Evolutionary conservation across 805 yeast genomes (phyloP).

Genomic region (Spathaspora boniae): DNA sequence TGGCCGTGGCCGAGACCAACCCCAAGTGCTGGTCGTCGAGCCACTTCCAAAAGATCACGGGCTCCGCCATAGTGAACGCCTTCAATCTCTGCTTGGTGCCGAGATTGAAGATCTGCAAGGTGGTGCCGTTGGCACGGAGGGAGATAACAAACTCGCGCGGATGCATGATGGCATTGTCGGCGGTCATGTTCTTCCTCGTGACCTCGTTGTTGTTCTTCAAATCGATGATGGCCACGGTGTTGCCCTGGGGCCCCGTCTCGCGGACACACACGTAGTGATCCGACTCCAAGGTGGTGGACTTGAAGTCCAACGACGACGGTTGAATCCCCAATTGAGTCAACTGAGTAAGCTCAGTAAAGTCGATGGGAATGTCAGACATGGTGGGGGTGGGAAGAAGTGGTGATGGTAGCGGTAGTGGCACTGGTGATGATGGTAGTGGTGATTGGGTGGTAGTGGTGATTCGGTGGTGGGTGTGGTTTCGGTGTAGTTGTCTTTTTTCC

Average conservation of each 20-base stretch:
- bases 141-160: conserved; percentile 87
- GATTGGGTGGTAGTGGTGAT: too few species aligned
- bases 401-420: too few species aligned
- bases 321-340: conserved; percentile 83
- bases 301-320: conserved; percentile 81
- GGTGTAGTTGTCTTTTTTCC: too few species aligned
- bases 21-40: conserved; percentile 69
- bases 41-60: conserved; percentile 97
- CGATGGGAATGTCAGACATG: conserved; percentile 80
- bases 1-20: conserved; percentile 71
- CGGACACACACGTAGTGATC: conserved; percentile 86
- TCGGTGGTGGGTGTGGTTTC: too few species aligned
- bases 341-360: conserved; percentile 92
- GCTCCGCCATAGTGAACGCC: conserved; percentile 80
- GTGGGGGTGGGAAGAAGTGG: too few species aligned
- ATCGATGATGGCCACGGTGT: conserved; percentile 92
- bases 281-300: conserved; percentile 91
- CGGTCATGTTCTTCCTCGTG: conserved; percentile 90
- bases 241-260: conserved; percentile 58
- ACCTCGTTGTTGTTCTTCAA: conserved; percentile 73
- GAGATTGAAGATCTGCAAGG: conserved; percentile 89
- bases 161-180: conserved; percentile 96
- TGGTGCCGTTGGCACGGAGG: conserved; percentile 93
- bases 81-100: conserved; percentile 85
- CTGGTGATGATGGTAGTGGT: too few species aligned